Evolutionary conservation across 1,139 yeast species (phyloP), one percentile per base, ranked within the genome.

Genomic region (Candida smagusa): DNA sequence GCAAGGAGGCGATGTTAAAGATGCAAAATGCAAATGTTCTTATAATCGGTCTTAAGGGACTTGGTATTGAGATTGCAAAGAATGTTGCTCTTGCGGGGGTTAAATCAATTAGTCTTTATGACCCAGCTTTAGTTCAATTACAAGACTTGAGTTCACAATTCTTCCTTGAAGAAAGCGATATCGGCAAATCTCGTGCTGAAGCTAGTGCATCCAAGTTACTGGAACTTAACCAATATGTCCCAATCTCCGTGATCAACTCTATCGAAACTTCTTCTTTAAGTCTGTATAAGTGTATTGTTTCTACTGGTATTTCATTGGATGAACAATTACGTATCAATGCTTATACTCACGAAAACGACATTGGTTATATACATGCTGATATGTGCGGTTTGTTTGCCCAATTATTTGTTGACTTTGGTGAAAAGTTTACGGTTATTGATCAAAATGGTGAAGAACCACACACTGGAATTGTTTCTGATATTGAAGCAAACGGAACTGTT

Each of bases 71-170:
- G 63, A 89, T 92, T 44, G 97, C 98, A 29, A 94, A 92, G 65
- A 92, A 92, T 63, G 88, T 92, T 40, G 95, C 96, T 0, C 74
- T 92, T 39, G 98, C 98, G 2, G 99, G 99, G 50, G 98, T 92
- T 52, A 94, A 92, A 66, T 84, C 95, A 12, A 70, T 92, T 52
- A 74, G 94, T n/a, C 64, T 92, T 31, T 86, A 83, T 57, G 99
- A 92, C 58, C 96, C 96, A 12, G 71, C 68, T 11, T 77, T 80
- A 0, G 84, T 85, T 12, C 63, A 71, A 43, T 51, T 88, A 35
- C 72, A 67, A 37, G 98, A 92, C 58, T 72, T 94, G 44, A 85
- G 96, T 1, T 72, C 96, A 9, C 98, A 92, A 60, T 92, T 89
- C 69, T 92, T 90, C 62, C 72, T 94, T 37, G 56, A 74, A 8